These are phyloP conservation scores for Dendrobium chrysotoxum DNA, from an alignment of 106 monocot species.

Conservation along the genomic window DNA sequence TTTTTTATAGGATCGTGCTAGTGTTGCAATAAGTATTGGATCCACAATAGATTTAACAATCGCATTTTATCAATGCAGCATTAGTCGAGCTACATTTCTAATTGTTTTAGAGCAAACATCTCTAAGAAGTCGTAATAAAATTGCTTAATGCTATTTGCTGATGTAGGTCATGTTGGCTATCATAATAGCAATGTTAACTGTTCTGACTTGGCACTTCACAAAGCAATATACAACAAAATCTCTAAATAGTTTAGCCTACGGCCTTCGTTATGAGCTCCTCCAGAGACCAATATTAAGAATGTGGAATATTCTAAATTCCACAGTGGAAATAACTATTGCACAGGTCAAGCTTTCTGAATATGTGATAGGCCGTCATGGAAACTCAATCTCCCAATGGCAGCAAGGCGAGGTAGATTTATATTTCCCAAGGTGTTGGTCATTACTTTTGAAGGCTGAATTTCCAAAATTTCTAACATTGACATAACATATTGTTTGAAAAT, in stretches of 20 bases:
- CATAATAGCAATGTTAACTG: conserved; percentile 43
- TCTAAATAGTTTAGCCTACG: conserved; percentile 49
- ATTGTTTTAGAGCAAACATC: no score
- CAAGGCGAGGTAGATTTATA: conserved; percentile 25
- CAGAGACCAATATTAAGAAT: conserved; percentile 48
- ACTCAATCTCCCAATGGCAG: conserved; percentile 13
- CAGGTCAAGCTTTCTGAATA: conserved; percentile 58
- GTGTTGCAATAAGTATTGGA: no score
- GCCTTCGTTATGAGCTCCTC: conserved; percentile 50
- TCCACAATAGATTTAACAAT: no score
- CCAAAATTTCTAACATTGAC: not conserved
- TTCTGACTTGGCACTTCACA: conserved; percentile 59
- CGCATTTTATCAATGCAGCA: no score
- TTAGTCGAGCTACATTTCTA: no score
- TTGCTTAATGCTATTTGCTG: not conserved
- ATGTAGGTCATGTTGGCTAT: conserved; percentile 55
- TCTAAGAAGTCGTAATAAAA: no score
- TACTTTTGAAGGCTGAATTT: not conserved
- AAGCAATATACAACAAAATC: conserved; percentile 43
- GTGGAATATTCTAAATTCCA: conserved; percentile 64
- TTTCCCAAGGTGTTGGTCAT: no score
- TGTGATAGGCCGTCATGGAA: conserved; percentile 32
- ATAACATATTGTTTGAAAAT: not conserved
- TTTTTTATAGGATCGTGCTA: no score
- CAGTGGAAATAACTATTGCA: conserved; percentile 43